Evolutionary conservation across 495 filamentous ascomycete genomes (phyloP).

Genomic region (Xylaria nigripes): DNA sequence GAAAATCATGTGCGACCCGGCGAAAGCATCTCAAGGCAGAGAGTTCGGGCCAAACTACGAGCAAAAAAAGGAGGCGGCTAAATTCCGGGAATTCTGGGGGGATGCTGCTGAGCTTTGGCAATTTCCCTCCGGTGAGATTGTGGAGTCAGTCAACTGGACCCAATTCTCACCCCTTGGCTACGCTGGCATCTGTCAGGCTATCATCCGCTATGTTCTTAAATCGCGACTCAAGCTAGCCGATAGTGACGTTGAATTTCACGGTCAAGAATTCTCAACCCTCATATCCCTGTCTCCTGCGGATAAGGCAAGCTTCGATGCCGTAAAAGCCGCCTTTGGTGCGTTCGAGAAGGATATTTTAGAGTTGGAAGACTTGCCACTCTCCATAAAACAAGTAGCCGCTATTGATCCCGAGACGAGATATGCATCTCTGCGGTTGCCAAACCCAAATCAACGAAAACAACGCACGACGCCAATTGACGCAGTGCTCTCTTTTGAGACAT

Average conservation of each 20-base stretch:
- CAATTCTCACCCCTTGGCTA: slow-evolving; percentile 44
- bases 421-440: slow-evolving; percentile 51
- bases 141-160: slow-evolving; percentile 77
- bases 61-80: slow-evolving; percentile 57
- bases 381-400: slow-evolving; percentile 66
- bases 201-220: slow-evolving; percentile 62
- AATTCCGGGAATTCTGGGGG: slow-evolving; percentile 69
- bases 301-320: slow-evolving; percentile 44
- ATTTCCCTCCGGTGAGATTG: slow-evolving; percentile 65
- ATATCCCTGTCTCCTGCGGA: slow-evolving; percentile 41
- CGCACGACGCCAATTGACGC: slow-evolving; percentile 46
- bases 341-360: slow-evolving; percentile 65
- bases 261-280: slow-evolving; percentile 51
- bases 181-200: slow-evolving; percentile 62
- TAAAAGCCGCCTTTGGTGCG: slow-evolving; percentile 51
- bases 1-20: slow-evolving; percentile 62
- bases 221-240: slow-evolving; percentile 50
- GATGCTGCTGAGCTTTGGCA: slow-evolving; percentile 64
- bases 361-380: slow-evolving; percentile 72
- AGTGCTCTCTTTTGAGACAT: slow-evolving; percentile 86
- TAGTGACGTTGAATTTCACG: slow-evolving; percentile 48
- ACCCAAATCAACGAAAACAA: slow-evolving; percentile 31
- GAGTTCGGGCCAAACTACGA: slow-evolving; percentile 84
- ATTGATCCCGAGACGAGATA: slow-evolving; percentile 66
- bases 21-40: slow-evolving; percentile 60